phyloP scores from a whole-genome alignment of 768 basidiomycete genomes.

The Austroboletus festivus region DNA sequence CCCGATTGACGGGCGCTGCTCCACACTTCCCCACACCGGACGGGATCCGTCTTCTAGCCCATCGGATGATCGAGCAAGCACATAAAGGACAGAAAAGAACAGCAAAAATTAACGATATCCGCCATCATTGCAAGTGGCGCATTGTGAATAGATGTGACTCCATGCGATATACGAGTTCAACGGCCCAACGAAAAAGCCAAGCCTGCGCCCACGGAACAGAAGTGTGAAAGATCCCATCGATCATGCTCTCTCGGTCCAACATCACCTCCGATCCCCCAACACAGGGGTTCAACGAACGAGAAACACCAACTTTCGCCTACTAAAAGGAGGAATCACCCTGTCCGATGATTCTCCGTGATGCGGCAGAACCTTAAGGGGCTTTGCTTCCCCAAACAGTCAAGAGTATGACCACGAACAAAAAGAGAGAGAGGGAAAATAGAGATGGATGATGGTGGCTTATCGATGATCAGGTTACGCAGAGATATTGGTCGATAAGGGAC shows the following conservation, averaged over 20 bases:
- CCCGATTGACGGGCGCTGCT: neutral
- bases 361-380: conserved; percentile 1
- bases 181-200: too few relatives aligned
- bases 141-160: too few relatives aligned
- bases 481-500: neutral
- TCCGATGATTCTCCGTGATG: too few relatives aligned
- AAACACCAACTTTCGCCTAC: too few relatives aligned
- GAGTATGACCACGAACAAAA: too few relatives aligned
- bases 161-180: too few relatives aligned
- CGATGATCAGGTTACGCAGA: conserved; percentile 5
- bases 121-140: too few relatives aligned
- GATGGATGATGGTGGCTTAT: conserved; percentile 23
- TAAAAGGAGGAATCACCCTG: too few relatives aligned
- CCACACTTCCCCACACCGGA: conserved; percentile 2
- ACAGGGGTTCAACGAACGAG: neutral
- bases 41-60: conserved; percentile 1
- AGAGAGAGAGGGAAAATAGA: neutral
- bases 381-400: neutral
- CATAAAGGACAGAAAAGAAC: neutral
- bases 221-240: too few relatives aligned
- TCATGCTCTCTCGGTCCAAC: neutral
- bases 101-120: too few relatives aligned
- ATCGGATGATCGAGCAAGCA: conserved; percentile 14
- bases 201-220: too few relatives aligned
- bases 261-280: neutral